Evolutionary conservation across 176 grass and related monocot genomes (phyloP).

Genomic region (Secale cereale): DNA sequence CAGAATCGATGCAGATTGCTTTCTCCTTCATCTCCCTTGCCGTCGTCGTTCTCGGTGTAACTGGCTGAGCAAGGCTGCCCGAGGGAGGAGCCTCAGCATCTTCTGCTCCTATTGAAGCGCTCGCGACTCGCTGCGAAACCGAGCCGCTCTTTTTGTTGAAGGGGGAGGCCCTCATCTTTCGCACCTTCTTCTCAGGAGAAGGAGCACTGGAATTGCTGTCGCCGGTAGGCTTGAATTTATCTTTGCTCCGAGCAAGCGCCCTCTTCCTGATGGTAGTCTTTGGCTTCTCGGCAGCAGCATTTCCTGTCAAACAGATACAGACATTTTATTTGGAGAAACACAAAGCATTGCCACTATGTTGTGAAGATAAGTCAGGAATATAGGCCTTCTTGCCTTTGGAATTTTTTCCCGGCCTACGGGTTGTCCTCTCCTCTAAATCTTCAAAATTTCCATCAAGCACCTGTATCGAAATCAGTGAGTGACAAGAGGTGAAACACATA

Average conservation of each 20-base stretch:
- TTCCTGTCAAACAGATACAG: background rate
- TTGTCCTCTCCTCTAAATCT: slow-evolving; percentile 3
- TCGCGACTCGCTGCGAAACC: slow-evolving; percentile 2
- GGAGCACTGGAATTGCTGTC: slow-evolving; percentile 29
- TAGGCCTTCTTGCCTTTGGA: background rate
- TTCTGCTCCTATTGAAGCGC: slow-evolving; percentile 16
- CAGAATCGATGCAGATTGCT: too few relatives aligned
- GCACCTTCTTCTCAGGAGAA: slow-evolving; percentile 53
- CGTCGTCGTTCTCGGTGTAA: too few relatives aligned
- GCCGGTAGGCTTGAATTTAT: slow-evolving; percentile 28
- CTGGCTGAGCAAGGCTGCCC: too few relatives aligned
- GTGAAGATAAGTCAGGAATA: slow-evolving; percentile 26
- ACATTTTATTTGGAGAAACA: background rate
- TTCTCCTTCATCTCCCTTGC: slow-evolving; percentile 1
- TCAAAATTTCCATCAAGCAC: slow-evolving; percentile 38
- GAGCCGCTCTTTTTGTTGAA: slow-evolving; percentile 74
- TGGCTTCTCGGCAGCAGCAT: slow-evolving; percentile 17
- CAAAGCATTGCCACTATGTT: slow-evolving; percentile 29
- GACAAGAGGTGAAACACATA: background rate
- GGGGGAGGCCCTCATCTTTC: slow-evolving; percentile 61
- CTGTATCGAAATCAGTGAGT: slow-evolving; percentile 19
- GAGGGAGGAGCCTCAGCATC: background rate
- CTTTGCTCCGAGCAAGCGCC: slow-evolving; percentile 36
- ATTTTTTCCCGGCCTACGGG: background rate
- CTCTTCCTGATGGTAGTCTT: slow-evolving; percentile 26